Base-by-base conservation (phyloP, 2,329 filamentous ascomycete species). In the Calonectria henricotiae region DNA sequence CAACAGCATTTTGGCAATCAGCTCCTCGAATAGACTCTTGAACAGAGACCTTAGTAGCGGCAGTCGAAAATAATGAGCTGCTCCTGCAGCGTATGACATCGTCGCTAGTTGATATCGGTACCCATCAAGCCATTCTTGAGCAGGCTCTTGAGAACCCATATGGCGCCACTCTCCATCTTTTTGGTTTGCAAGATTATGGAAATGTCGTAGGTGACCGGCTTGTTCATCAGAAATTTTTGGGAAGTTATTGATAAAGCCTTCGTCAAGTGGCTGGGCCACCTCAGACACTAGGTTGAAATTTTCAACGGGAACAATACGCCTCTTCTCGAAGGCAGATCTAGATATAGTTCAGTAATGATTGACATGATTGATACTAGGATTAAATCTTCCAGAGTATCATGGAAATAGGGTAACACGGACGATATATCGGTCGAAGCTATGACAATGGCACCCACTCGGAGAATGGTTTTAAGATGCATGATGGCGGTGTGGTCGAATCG, bases 121-220 rank as follows among this genome's bases (percentile, higher is more conserved):
- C 15, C 25, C 47, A 51, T 51, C 47, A 1, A 51, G 47, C 47
- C 47, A 51, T 51, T 51, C 47, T 51, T 51, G 47, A 9, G 25
- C 47, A 4, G 47, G 47, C 25, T 51, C 47, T 51, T 51, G 47
- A 17, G 47, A 30, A 17, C 47, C 47, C 47, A 51, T 51, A n/a
- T 51, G 47, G 25, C 12, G 47, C 47, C 47, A 51, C 2, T 30
- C 12, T 1, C 25, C 25, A 51, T 51, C 47, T 7, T 30, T 51
- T 5, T 51, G 47, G 13, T 7, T 51, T 30, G 15, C 23, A 13
- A 51, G 11, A 30, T 32, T 51, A n/a, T 51, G 47, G 47, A 51
- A 51, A 32, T 51, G 47, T 17, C 47, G 25, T 9, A 51, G 13
- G 27, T 51, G 47, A 8, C 47, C 47, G 2, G 11, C 47, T 30